phyloP scores from a whole-genome alignment of 1,139 yeast species.

The Sugiyamaella pinicola region DNA sequence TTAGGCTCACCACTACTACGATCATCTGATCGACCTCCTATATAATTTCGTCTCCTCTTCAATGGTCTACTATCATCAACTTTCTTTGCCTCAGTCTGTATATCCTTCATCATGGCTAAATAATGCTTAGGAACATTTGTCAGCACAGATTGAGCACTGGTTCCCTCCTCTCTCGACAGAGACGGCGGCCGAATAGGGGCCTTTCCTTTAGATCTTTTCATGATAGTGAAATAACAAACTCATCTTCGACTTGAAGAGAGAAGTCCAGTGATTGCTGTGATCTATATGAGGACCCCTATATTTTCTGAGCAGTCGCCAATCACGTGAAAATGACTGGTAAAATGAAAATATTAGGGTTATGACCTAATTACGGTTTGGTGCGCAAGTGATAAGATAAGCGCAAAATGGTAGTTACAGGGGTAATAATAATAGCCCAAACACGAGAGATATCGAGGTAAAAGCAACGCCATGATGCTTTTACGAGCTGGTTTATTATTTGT shows the following conservation, averaged over 20 bases:
- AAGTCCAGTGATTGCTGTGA: not conserved
- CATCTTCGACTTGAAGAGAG: slow-evolving; percentile 2
- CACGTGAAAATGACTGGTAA: slow-evolving; percentile 1
- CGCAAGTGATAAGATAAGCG: not conserved
- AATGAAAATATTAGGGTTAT: not conserved
- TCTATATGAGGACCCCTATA: not conserved
- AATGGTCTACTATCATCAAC: slow-evolving; percentile 31
- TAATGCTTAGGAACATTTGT: slow-evolving; percentile 43
- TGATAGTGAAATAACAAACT: not conserved
- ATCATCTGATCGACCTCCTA: slow-evolving; percentile 31
- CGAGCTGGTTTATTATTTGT: not conserved
- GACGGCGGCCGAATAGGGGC: slow-evolving; percentile 12
- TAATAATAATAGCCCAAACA: not conserved
- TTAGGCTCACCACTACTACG: slow-evolving; percentile 78
- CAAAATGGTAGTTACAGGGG: slow-evolving; percentile 2
- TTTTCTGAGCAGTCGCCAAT: not conserved
- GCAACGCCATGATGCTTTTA: not conserved
- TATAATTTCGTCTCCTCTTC: slow-evolving; percentile 32
- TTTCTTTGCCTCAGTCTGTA: slow-evolving; percentile 32
- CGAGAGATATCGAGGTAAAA: not conserved
- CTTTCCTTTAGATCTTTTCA: slow-evolving; percentile 19
- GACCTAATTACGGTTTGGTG: not conserved
- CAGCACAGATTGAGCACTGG: not conserved
- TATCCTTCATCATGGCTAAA: slow-evolving; percentile 44
- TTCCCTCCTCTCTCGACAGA: not conserved